Conservation (phyloP, 1,139 yeast species). For the Yarrowia galli region DNA sequence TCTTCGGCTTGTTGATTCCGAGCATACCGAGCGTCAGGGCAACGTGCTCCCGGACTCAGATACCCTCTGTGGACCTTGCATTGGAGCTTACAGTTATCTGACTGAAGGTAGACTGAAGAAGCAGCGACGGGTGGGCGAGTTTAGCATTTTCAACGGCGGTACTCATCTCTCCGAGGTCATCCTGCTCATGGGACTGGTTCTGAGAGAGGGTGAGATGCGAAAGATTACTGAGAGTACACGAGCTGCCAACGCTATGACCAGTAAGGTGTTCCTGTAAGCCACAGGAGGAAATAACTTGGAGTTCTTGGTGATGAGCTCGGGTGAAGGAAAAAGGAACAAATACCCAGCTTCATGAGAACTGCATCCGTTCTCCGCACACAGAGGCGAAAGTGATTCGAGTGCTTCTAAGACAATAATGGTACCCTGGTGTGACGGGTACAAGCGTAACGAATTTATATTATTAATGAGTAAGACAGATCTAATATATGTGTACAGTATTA, state of each 20-base stretch:
- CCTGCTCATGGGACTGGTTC: constrained; percentile 38
- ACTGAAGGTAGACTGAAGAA: constrained; percentile 27
- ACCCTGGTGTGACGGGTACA: neutral
- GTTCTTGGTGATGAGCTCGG: neutral
- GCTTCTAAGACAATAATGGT: neutral
- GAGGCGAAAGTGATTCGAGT: neutral
- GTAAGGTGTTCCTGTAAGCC: constrained; percentile 11
- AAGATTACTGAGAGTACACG: constrained; percentile 41
- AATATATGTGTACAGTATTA: no score
- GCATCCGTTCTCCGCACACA: no score
- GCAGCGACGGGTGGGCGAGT: constrained; percentile 38
- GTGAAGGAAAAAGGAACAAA: no score
- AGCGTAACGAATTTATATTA: constrained; percentile 1
- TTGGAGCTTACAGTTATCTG: constrained; percentile 36
- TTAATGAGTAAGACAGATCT: neutral
- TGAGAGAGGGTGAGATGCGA: constrained; percentile 40
- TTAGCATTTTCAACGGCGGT: constrained; percentile 32
- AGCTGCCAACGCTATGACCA: constrained; percentile 3
- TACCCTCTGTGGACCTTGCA: constrained; percentile 35
- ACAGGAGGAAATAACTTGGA: no score
- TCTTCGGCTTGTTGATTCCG: constrained; percentile 40
- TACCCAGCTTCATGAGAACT: no score
- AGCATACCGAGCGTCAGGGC: constrained; percentile 29
- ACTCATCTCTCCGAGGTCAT: constrained; percentile 29
- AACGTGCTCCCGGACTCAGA: constrained; percentile 16